Evolutionary conservation across 257 asterid species (phyloP).

Genomic region (Knoxia roxburghii): DNA sequence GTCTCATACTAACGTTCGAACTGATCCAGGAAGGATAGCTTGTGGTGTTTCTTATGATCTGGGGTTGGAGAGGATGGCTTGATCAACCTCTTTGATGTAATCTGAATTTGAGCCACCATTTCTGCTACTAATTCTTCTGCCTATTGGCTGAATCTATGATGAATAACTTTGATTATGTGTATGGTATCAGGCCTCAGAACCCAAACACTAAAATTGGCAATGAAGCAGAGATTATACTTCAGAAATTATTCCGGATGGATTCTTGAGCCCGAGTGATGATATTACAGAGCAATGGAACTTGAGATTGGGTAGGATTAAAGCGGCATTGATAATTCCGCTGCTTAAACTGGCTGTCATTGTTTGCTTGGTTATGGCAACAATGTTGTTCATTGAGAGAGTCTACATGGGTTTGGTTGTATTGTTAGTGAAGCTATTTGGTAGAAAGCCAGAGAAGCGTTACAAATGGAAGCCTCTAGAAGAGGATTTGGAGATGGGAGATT

Average conservation of each 20-base stretch:
- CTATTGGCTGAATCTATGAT: too few relatives aligned
- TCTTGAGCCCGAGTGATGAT: constrained; percentile 43
- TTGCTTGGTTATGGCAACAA: constrained; percentile 69
- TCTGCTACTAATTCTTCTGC: not conserved
- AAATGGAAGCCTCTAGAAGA: constrained; percentile 84
- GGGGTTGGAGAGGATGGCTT: constrained; percentile 37
- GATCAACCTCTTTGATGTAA: constrained; percentile 19
- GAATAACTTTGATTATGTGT: too few relatives aligned
- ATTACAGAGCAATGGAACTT: constrained; percentile 38
- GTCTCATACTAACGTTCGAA: too few relatives aligned
- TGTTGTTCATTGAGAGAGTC: constrained; percentile 85
- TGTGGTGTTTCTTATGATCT: constrained; percentile 11
- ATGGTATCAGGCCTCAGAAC: too few relatives aligned
- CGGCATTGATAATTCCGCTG: constrained; percentile 76
- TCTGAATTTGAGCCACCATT: constrained; percentile 15
- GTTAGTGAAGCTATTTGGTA: constrained; percentile 53
- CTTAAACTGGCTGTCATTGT: constrained; percentile 43
- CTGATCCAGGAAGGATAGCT: constrained; percentile 22
- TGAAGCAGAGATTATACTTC: too few relatives aligned
- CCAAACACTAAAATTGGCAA: too few relatives aligned
- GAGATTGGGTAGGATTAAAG: constrained; percentile 67
- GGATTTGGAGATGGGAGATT: constrained; percentile 81
- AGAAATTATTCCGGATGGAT: constrained; percentile 38
- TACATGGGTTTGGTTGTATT: constrained; percentile 75
- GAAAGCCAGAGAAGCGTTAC: constrained; percentile 65